Evolutionary conservation across 371 early-diverging fungal genomes (phyloP).

Genomic region (Circinella minor): DNA sequence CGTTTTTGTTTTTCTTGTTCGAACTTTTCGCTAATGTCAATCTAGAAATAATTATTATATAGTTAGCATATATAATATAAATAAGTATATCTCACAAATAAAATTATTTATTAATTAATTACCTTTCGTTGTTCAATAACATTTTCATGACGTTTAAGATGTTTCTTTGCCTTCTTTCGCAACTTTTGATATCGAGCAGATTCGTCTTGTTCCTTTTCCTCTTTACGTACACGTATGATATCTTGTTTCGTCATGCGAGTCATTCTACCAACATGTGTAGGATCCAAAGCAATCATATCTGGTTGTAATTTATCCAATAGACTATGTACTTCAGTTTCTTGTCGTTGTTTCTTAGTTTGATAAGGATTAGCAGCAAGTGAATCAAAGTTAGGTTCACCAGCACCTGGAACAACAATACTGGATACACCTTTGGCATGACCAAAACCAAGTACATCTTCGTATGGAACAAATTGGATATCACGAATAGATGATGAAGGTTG

Average conservation of each 20-base stretch:
- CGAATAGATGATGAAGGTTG: constrained; percentile 60
- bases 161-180: constrained; percentile 85
- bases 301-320: constrained; percentile 93
- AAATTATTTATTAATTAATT: constrained; percentile 10
- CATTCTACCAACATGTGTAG: constrained; percentile 73
- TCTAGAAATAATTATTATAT: constrained; percentile 9
- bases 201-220: constrained; percentile 63
- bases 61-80: neutral
- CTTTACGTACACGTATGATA: constrained; percentile 28
- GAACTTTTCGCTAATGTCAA: constrained; percentile 31
- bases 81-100: neutral
- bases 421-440: constrained; percentile 89
- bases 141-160: constrained; percentile 70
- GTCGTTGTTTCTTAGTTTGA: constrained; percentile 90
- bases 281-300: constrained; percentile 89
- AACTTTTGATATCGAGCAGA: neutral
- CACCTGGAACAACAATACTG: constrained; percentile 87
- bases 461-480: constrained; percentile 87
- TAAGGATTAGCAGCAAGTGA: constrained; percentile 94
- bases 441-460: constrained; percentile 96
- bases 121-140: constrained; percentile 75
- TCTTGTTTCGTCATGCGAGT: constrained; percentile 60
- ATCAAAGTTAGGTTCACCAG: constrained; percentile 98
- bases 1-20: constrained; percentile 28
- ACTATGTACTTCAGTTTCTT: constrained; percentile 90